Base-by-base conservation (phyloP, 192 early-diverging fungal genomes). In the Backusella tarrabulga region DNA sequence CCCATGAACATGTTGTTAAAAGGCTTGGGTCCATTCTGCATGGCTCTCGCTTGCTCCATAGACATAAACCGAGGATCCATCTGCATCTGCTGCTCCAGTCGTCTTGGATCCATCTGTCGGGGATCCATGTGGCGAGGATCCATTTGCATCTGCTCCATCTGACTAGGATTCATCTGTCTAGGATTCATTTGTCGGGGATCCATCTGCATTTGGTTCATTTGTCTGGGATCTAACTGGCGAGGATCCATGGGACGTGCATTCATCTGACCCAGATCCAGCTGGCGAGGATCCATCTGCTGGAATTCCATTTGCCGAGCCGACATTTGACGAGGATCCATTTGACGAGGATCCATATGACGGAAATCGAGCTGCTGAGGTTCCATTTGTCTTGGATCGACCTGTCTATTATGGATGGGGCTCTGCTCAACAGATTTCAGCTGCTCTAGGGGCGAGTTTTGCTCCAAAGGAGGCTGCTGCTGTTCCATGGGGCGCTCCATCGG, bases 1-100 rank as follows among this genome's bases (percentile, higher is more conserved):
- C 21, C 79, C 79, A 50, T 83, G 76, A 40, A 83, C 73, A 74
- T 74, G 8, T 50, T 50, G 9, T 50, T 72, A 50, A 72, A 72
- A 19, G 23, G 71, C n/a, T 72, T 70, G 14, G 23, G 71, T 9
- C 46, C 41, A 1, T 72, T 72, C 17, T 72, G 40, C 71, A 44
- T 72, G 42, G 32, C 46, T 50, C 71, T 50, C 17, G 26, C 71
- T 9, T 70, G 68, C 26, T 72, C 71, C 71, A 72, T 72, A 3
- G 56, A 63, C 35, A 72, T 40, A 29, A 50, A 72, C 3, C 40
- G 26, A 72, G 71, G 71, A 72, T 72, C 71, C 71, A 72, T 72
- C 42, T 44, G 71, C 40, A 41, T 72, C 50, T 72, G 71, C 50
- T 72, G 71, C 12, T 63, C 54, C 54, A 56, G 1, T 21, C n/a